Base-by-base conservation (phyloP, 106 monocot species). In the Gastrodia elata region DNA sequence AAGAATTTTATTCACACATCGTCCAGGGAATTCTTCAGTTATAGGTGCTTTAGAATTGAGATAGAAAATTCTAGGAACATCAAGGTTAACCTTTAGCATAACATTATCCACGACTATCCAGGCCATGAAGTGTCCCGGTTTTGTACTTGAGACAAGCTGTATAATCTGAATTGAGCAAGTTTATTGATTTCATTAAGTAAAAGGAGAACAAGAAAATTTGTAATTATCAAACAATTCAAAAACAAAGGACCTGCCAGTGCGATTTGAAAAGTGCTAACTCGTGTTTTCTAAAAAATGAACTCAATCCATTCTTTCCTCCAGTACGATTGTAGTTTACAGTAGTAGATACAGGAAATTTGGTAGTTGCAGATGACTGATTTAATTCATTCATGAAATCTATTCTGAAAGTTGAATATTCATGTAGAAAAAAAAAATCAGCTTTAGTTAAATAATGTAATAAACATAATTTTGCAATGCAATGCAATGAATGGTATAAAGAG, bases 1-100 rank as follows among this genome's bases (percentile, higher is more conserved):
- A 80, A 98, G 93, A 85, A 87, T 80, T 77, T 91, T 98, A 79
- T 87, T 93, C 28, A 93, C 91, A 65, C 74, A 83, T 49, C 88
- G 84, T 75, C 97, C 97, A 74, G 97, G 88, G 75, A 98, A 98
- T 76, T 98, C 91, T 80, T 93, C 88, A 48, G 86, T 88, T 58
- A 88, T 58, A 73, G 90, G 75, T 58, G 92, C 89, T 83, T 81
- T 98, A 27, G 88, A 83, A 76, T 98, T 98, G 52, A 98, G 86
- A 87, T 91, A 98, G 57, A 98, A 98, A 5, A 87, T 75, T 77
- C 97, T 76, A 68, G 90, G 93, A 70, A 93, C 76, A 70, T 81
- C 83, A 40, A 98, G 79, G 11, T 79, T 73, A 39, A 98, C 79
- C 76, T 91, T 98, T 61, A 86, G 72, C 91, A 98, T 88, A 42